Evolutionary conservation across 257 asterid species (phyloP).

Genomic region (Solanum arcanum): DNA sequence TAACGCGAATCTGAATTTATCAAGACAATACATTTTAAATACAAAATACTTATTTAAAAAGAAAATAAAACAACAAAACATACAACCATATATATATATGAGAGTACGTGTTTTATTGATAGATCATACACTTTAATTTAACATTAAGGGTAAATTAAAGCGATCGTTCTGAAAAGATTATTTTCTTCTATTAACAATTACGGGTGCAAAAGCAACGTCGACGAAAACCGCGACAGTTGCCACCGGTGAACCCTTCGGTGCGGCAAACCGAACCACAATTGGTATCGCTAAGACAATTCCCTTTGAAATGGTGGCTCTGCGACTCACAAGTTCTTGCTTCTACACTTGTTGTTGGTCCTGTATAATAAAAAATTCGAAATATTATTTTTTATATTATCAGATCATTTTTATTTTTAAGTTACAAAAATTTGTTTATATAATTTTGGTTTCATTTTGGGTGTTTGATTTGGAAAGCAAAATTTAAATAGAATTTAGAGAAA

Average conservation of each 20-base stretch:
- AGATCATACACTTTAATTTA: background rate
- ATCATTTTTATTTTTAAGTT: too few relatives aligned
- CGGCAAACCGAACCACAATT: background rate
- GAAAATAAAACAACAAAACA: too few relatives aligned
- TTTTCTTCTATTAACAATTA: background rate
- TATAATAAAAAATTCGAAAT: fast-evolving
- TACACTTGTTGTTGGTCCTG: background rate
- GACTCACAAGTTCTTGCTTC: background rate
- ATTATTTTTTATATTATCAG: too few relatives aligned
- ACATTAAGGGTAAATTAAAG: background rate
- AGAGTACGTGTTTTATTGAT: background rate
- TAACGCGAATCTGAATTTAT: too few relatives aligned
- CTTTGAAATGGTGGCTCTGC: background rate
- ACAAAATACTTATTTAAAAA: too few relatives aligned
- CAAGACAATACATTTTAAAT: background rate
- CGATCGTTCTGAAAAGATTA: background rate
- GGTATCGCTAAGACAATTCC: background rate
- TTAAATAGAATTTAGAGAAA: too few relatives aligned
- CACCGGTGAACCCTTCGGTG: background rate
- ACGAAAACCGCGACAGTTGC: background rate
- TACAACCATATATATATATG: too few relatives aligned
- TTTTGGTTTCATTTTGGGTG: too few relatives aligned
- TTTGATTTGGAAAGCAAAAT: too few relatives aligned
- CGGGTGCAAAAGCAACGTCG: background rate
- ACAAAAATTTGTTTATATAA: too few relatives aligned